Evolutionary conservation across 129 eudicot genomes (phyloP).

Genomic region (Escallonia herrerae): DNA sequence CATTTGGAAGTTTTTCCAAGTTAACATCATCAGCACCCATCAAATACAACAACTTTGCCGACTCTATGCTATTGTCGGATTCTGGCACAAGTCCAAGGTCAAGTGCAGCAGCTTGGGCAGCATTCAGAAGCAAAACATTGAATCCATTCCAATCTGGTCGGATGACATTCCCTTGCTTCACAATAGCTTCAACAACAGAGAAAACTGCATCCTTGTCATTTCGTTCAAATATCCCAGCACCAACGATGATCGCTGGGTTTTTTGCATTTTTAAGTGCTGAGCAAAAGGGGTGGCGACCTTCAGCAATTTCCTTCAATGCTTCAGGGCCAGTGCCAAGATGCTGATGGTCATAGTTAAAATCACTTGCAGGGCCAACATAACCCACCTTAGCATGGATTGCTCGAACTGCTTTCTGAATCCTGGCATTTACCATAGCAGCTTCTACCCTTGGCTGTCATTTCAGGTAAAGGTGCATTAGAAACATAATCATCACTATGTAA

Average conservation of each 20-base stretch:
- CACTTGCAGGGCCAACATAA: constrained; percentile 72
- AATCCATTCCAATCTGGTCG: constrained; percentile 95
- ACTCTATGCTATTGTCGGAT: constrained; percentile 64
- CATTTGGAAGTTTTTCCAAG: constrained; percentile 68
- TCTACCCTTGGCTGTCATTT: constrained; percentile 81
- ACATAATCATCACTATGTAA: too few species aligned
- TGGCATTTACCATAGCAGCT: constrained; percentile 97
- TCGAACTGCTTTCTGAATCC: constrained; percentile 80
- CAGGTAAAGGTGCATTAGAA: background rate
- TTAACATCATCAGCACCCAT: constrained; percentile 94
- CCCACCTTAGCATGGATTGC: constrained; percentile 84
- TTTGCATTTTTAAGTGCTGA: constrained; percentile 58
- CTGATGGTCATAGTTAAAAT: constrained; percentile 78
- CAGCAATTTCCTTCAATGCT: constrained; percentile 61
- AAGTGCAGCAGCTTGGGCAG: constrained; percentile 97
- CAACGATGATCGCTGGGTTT: constrained; percentile 74
- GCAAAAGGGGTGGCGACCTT: constrained; percentile 66
- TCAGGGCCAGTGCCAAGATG: constrained; percentile 91
- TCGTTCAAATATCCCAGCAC: constrained; percentile 78
- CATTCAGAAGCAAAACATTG: constrained; percentile 71
- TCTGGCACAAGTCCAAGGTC: constrained; percentile 94
- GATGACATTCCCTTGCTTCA: constrained; percentile 48
- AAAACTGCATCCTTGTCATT: constrained; percentile 80
- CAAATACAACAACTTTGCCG: constrained; percentile 69
- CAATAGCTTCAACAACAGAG: constrained; percentile 58